phyloP scores from a whole-genome alignment of 306 rosid species.

The Trifolium dubium region DNA sequence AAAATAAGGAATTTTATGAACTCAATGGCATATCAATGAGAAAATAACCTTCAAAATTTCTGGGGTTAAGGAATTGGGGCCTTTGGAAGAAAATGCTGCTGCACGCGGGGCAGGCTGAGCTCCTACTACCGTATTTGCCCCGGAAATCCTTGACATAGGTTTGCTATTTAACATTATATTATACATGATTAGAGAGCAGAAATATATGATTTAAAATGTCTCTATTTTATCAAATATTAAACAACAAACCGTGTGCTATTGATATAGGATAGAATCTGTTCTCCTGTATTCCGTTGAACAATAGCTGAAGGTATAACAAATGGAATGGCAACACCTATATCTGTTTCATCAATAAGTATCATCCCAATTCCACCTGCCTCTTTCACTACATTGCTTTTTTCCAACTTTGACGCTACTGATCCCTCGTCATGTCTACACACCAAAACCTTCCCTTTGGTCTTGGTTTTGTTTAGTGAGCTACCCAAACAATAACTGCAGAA shows the following conservation, averaged over 20 bases:
- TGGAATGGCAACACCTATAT: conserved; percentile 64
- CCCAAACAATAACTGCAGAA: conserved; percentile 73
- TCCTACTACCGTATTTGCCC: conserved; percentile 68
- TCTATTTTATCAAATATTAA: conserved; percentile 33
- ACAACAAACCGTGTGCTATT: conserved; percentile 60
- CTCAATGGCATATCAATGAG: background rate
- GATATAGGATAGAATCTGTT: conserved; percentile 56
- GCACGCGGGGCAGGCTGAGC: conserved; percentile 76
- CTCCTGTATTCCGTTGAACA: conserved; percentile 56
- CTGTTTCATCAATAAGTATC: conserved; percentile 71
- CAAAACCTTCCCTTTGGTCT: conserved; percentile 76
- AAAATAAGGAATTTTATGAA: conserved; percentile 12
- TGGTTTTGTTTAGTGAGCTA: conserved; percentile 73
- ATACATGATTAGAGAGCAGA: conserved; percentile 40
- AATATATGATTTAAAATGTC: conserved; percentile 4
- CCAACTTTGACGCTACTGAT: conserved; percentile 67
- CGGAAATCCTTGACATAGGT: conserved; percentile 57
- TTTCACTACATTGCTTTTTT: conserved; percentile 66
- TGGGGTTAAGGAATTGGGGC: conserved; percentile 77
- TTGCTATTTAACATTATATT: conserved; percentile 46
- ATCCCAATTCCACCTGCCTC: conserved; percentile 80
- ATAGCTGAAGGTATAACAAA: conserved; percentile 75
- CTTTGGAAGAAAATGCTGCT: conserved; percentile 81
- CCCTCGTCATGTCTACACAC: conserved; percentile 71
- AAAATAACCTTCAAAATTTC: conserved; percentile 77